Evolutionary conservation across 129 eudicot genomes (phyloP).

Genomic region (Tanacetum coccineum): DNA sequence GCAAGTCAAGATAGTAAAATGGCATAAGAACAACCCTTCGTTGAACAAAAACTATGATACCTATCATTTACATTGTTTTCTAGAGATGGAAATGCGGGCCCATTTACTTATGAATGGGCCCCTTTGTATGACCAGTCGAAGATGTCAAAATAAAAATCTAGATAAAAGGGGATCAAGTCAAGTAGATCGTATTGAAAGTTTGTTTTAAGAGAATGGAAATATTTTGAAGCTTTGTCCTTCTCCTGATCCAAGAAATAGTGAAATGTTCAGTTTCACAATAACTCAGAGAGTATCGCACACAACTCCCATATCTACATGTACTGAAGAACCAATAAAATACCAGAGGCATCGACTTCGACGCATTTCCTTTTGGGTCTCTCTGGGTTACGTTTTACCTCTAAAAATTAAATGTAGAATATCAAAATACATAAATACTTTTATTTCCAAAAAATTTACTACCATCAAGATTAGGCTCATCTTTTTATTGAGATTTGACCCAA

Average conservation of each 20-base stretch:
- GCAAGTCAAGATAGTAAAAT: conserved; percentile 16
- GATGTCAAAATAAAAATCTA: too few relatives aligned
- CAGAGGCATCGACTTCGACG: too few relatives aligned
- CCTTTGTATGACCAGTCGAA: too few relatives aligned
- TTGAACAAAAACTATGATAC: not conserved
- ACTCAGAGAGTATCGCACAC: not conserved
- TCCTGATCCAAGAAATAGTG: conserved; percentile 27
- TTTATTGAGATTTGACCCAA: too few relatives aligned
- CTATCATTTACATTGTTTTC: not conserved
- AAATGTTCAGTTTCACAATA: not conserved
- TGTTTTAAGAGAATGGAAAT: conserved; percentile 41
- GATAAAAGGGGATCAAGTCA: too few relatives aligned
- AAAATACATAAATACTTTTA: not conserved
- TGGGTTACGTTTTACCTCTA: too few relatives aligned
- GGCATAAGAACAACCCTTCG: not conserved
- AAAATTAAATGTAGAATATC: too few relatives aligned
- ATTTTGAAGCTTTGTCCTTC: conserved; percentile 47
- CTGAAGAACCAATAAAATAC: too few relatives aligned
- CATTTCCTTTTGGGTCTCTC: too few relatives aligned
- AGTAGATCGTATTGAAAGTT: too few relatives aligned
- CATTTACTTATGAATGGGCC: not conserved
- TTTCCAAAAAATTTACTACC: not conserved
- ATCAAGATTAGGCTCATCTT: not conserved
- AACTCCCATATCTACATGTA: too few relatives aligned
- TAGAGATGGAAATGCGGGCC: not conserved